Conservation (phyloP, 2,329 filamentous ascomycete genomes). For the Aureobasidium uvarum region DNA sequence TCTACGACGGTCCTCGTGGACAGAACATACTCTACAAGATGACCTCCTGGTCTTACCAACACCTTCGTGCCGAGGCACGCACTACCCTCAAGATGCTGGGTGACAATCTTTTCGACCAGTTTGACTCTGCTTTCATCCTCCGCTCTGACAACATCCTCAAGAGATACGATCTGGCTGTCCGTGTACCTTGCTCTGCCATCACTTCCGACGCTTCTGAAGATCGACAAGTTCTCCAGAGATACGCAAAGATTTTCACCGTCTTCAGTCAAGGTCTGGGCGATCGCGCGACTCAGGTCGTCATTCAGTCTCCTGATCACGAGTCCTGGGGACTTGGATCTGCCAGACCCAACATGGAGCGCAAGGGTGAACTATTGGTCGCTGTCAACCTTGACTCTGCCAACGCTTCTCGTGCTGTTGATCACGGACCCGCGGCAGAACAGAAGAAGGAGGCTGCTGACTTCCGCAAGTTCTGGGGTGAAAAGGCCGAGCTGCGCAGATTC, state of each 20-base stretch:
- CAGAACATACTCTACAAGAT: constrained; percentile 91
- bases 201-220: constrained; percentile 31
- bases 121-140: constrained; percentile 78
- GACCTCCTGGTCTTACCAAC: constrained; percentile 74
- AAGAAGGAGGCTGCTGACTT: constrained; percentile 79
- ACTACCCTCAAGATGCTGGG: constrained; percentile 72
- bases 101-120: constrained; percentile 72
- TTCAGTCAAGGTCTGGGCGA: constrained; percentile 72
- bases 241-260: constrained; percentile 60
- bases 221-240: constrained; percentile 42
- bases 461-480: constrained; percentile 91
- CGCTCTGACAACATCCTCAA: constrained; percentile 53
- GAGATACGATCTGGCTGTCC: constrained; percentile 56
- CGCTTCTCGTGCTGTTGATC: constrained; percentile 74
- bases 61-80: constrained; percentile 71
- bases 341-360: constrained; percentile 28
- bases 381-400: constrained; percentile 71
- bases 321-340: constrained; percentile 42
- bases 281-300: constrained; percentile 65
- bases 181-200: constrained; percentile 41
- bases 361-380: constrained; percentile 58
- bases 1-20: constrained; percentile 72
- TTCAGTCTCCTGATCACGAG: constrained; percentile 29
- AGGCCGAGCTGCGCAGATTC: constrained; percentile 88
- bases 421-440: constrained; percentile 81